phyloP scores from a whole-genome alignment of 129 eudicot genomes.

The Flaveria bidentis region DNA sequence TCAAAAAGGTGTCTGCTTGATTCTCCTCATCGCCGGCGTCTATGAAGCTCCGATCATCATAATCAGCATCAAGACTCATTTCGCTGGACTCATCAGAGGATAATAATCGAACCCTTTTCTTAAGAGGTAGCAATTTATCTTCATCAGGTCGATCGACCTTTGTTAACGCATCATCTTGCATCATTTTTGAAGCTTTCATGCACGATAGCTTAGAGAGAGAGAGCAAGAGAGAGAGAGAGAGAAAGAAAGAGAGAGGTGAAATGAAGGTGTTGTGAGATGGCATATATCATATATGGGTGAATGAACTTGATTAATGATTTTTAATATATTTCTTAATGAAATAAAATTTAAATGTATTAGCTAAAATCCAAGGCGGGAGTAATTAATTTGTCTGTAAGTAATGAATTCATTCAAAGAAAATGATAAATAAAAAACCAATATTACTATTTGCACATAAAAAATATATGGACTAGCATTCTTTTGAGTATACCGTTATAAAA shows the following conservation, averaged over 20 bases:
- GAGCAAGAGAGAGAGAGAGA: neutral
- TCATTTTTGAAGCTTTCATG: neutral
- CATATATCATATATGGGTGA: neutral
- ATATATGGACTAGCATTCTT: too few species aligned
- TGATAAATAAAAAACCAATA: neutral
- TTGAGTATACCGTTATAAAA: too few species aligned
- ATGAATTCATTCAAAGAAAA: slow-evolving; percentile 10
- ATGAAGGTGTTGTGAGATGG: neutral
- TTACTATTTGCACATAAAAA: neutral
- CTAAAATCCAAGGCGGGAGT: slow-evolving; percentile 18
- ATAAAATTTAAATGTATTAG: slow-evolving; percentile 6
- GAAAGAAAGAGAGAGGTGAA: neutral
- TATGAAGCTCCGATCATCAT: neutral
- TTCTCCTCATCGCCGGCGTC: neutral
- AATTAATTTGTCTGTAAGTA: neutral
- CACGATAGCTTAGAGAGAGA: neutral
- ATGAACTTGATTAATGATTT: neutral
- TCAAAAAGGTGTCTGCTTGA: slow-evolving; percentile 8
- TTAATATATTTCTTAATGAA: neutral
- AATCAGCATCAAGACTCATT: neutral
- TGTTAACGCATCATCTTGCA: too few species aligned
- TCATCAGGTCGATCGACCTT: neutral
- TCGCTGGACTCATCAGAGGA: neutral
- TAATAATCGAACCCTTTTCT: slow-evolving; percentile 28
- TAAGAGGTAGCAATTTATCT: slow-evolving; percentile 13